A percentile compares a stretch with the other conserved stretches of the same genome.
Evolutionary conservation across 2,329 filamentous ascomycete genomes (phyloP).

Genomic region (Aspergillus thermomutatus): DNA sequence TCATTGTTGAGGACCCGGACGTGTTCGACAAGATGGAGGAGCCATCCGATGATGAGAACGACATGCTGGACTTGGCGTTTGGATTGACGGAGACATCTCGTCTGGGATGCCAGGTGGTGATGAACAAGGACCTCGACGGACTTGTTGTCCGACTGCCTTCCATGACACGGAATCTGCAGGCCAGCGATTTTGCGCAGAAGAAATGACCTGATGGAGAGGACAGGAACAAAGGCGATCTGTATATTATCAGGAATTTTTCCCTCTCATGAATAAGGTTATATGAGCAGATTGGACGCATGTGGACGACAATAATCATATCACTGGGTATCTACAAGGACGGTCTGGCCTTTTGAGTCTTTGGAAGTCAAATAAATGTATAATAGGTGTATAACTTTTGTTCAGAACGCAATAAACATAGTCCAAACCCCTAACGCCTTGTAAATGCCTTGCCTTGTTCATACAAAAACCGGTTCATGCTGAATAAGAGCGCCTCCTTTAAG

Average conservation of each 20-base stretch:
- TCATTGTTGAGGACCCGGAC: constrained; percentile 72
- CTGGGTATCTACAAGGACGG: background rate
- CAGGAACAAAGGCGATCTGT: constrained; percentile 1
- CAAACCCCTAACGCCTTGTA: constrained; percentile 30
- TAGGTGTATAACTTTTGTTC: constrained; percentile 5
- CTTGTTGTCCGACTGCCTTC: constrained; percentile 78
- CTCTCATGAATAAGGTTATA: background rate
- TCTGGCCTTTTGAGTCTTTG: background rate
- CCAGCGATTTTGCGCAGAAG: constrained; percentile 73
- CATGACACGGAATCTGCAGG: constrained; percentile 95
- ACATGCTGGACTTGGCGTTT: constrained; percentile 89
- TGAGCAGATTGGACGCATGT: background rate
- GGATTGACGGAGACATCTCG: constrained; percentile 81
- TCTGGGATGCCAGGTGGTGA: constrained; percentile 84
- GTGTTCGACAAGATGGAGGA: constrained; percentile 76
- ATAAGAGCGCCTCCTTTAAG: constrained; percentile 24
- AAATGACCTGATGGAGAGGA: constrained; percentile 22
- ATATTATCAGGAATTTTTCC: background rate
- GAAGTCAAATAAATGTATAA: constrained; percentile 12
- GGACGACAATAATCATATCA: background rate
- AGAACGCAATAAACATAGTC: constrained; percentile 11
- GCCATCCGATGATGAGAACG: constrained; percentile 77
- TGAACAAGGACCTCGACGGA: constrained; percentile 87
- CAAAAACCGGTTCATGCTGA: background rate
- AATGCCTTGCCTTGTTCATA: constrained; percentile 28